Base-by-base conservation (phyloP, 116 monocot genomes). In the Thalassia testudinum region DNA sequence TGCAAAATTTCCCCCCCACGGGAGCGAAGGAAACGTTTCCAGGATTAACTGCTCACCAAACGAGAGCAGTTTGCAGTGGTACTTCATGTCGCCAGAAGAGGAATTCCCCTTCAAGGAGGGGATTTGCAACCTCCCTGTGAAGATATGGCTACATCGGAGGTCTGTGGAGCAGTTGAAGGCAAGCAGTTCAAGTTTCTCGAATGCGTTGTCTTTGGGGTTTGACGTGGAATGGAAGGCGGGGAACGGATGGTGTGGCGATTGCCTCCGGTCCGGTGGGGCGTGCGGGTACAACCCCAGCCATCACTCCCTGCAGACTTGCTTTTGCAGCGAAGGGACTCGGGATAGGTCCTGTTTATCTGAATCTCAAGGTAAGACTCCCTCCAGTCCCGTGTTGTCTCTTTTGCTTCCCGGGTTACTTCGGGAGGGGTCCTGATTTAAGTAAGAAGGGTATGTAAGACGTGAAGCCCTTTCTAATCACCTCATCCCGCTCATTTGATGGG, bases 251-350 rank as follows among this genome's bases (percentile, higher is more conserved):
- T 69, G 69, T 37, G 6, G 42, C 12, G 23, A 17, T 0, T 78
- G 78, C 47, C 14, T 60, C 20, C 37, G 47, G 0, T 59, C 78
- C 17, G 69, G 69, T 4, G 78, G 77, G 45, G 15, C 43, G 1
- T 77, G 78, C 18, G 78, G 70, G 27, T 58, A 56, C 34, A 38
- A 61, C 24, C 0, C 19, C 18, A 37, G 11, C 12, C 15, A 16
- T 0, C 27, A 43, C 0, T 1, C 11, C 5, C 37, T 23, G n/a
- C 57, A 28, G 22, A 27, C 25, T 22, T 78, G 78, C 50, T 73
- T 44, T 55, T 78, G 78, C 50, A 38, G 61, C 8, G 22, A 20
- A 2, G 45, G 45, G 7, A 20, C 19, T 13, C 4, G 19, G 10
- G 45, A 5, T 10, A 10, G 30, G 3, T 34, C 30, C 10, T 34